Conservation (phyloP, 768 basidiomycete species). For the Phlegmacium glaucopus region DNA sequence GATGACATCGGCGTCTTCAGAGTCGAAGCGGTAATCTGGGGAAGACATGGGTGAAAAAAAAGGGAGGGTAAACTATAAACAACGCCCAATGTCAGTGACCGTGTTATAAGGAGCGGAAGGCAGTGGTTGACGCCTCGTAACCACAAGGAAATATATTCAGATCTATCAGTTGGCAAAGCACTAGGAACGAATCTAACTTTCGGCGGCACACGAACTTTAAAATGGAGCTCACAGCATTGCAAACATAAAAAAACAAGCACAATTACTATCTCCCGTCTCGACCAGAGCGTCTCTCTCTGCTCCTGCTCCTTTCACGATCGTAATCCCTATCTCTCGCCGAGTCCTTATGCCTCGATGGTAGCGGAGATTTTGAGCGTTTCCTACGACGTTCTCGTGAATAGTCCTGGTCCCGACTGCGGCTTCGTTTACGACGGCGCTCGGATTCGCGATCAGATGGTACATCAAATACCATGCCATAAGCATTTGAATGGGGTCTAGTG, state of each 20-base stretch:
- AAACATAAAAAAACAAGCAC: conserved; percentile 14
- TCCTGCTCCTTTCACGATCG: conserved; percentile 20
- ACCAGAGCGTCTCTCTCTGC: conserved; percentile 23
- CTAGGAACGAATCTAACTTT: too few species aligned
- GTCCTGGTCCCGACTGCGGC: conserved; percentile 46
- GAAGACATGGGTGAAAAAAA: conserved; percentile 4
- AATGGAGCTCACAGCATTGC: conserved; percentile 1
- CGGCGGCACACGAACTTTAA: too few species aligned
- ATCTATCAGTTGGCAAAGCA: too few species aligned
- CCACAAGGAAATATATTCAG: too few species aligned
- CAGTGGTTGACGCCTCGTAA: too few species aligned
- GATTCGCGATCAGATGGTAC: conserved; percentile 39
- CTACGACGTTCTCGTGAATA: conserved; percentile 25
- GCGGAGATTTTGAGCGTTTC: conserved; percentile 38
- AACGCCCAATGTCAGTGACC: neutral
- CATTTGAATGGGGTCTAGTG: conserved; percentile 16
- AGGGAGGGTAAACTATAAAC: neutral
- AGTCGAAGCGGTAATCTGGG: conserved; percentile 31
- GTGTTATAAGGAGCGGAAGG: too few species aligned
- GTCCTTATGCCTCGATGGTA: conserved; percentile 21
- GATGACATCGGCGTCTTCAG: conserved; percentile 22
- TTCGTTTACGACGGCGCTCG: conserved; percentile 45
- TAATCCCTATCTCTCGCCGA: conserved; percentile 26
- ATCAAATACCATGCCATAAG: conserved; percentile 86
- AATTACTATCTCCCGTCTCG: conserved; percentile 19